Conservation (phyloP, 495 filamentous ascomycete genomes). For the Friedmanniomyces simplex region DNA sequence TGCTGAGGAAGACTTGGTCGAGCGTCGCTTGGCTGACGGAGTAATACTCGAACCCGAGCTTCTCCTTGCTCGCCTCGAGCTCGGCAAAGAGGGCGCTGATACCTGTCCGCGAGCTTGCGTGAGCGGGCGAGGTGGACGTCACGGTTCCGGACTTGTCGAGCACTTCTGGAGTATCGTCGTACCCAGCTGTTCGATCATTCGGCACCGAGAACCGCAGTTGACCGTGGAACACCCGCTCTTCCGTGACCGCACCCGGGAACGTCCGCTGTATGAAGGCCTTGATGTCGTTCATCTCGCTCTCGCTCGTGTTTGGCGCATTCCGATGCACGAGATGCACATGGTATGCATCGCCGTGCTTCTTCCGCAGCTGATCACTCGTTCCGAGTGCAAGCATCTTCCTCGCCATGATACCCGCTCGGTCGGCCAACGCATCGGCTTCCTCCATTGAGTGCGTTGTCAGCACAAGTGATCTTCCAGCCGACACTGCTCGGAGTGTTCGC, state of each 20-base stretch:
- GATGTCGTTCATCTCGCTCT: conserved; percentile 53
- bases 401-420: conserved; percentile 62
- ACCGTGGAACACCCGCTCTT: conserved; percentile 68
- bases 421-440: conserved; percentile 63
- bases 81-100: conserved; percentile 57
- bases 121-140: background rate
- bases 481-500: conserved; percentile 51
- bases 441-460: conserved; percentile 66
- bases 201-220: conserved; percentile 72
- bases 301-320: conserved; percentile 56
- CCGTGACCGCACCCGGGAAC: conserved; percentile 51
- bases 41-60: conserved; percentile 65
- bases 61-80: conserved; percentile 56
- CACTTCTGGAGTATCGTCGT: background rate
- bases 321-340: conserved; percentile 64
- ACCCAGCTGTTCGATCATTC: conserved; percentile 11
- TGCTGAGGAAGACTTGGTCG: conserved; percentile 78
- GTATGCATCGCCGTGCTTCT: conserved; percentile 49
- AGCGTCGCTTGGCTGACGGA: conserved; percentile 71
- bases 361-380: conserved; percentile 47
- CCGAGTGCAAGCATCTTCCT: conserved; percentile 61
- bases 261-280: conserved; percentile 47
- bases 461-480: conserved; percentile 46
- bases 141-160: background rate
- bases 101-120: conserved; percentile 7